Evolutionary conservation across 208 protist species (phyloP).

Genomic region (Leptomonas seymouri): DNA sequence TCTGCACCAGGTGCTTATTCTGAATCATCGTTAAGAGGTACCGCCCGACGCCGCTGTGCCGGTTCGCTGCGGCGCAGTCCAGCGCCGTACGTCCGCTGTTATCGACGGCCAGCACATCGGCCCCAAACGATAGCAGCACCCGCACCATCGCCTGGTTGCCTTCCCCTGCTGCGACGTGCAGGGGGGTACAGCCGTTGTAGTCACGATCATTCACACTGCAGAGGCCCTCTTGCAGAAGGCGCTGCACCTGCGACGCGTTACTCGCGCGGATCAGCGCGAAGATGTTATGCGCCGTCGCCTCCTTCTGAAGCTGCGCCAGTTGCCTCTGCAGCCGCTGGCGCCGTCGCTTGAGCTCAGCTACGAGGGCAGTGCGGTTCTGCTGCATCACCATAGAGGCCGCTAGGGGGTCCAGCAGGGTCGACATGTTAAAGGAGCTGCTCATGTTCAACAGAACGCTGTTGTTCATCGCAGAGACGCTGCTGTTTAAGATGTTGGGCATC

Average conservation of each 20-base stretch:
- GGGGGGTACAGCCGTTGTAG: conserved; percentile 88
- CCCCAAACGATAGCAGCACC: conserved; percentile 82
- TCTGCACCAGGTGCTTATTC: conserved; percentile 23
- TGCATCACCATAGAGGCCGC: conserved; percentile 37
- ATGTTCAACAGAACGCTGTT: conserved; percentile 6
- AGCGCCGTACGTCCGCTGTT: conserved; percentile 79
- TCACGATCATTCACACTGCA: conserved; percentile 81
- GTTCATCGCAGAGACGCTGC: neutral
- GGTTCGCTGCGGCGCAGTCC: conserved; percentile 82
- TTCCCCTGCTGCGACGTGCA: conserved; percentile 83
- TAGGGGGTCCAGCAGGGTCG: conserved; percentile 27
- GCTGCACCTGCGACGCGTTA: conserved; percentile 78
- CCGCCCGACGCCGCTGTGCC: conserved; percentile 72
- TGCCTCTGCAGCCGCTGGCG: conserved; percentile 57
- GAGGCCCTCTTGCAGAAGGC: conserved; percentile 65
- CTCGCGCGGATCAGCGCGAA: conserved; percentile 83
- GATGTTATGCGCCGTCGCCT: conserved; percentile 70
- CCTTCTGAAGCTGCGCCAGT: conserved; percentile 51
- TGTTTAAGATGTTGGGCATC: neutral
- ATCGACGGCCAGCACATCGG: conserved; percentile 74
- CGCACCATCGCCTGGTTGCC: conserved; percentile 80
- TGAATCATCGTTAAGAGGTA: conserved; percentile 67
- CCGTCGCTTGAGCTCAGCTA: conserved; percentile 74
- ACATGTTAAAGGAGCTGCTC: conserved; percentile 11
- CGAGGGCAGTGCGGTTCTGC: conserved; percentile 55